phyloP scores from a whole-genome alignment of 495 filamentous ascomycete species.

The Lophiotrema nucula region DNA sequence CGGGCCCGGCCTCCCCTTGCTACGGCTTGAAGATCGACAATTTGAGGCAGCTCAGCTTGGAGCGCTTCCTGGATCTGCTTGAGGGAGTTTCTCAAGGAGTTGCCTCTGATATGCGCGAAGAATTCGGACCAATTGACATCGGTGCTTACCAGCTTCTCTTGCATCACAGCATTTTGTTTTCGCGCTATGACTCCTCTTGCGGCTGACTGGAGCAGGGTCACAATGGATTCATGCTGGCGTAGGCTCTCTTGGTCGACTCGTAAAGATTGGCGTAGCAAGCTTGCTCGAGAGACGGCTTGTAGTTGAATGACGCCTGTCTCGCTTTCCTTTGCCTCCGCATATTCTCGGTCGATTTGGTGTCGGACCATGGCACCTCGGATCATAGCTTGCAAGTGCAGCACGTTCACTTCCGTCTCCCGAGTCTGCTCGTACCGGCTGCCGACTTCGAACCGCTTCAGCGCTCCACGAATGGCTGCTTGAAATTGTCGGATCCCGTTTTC shows the following conservation, averaged over 20 bases:
- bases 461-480: constrained; percentile 50
- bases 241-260: constrained; percentile 38
- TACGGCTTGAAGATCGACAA: constrained; percentile 49
- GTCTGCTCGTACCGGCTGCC: constrained; percentile 41
- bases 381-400: constrained; percentile 68
- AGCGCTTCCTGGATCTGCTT: constrained; percentile 24
- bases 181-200: constrained; percentile 25
- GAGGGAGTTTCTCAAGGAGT: constrained; percentile 25
- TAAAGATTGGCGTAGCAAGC: constrained; percentile 33
- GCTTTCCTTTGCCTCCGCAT: constrained; percentile 48
- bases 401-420: constrained; percentile 44
- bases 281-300: constrained; percentile 59
- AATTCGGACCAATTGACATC: constrained; percentile 33
- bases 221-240: constrained; percentile 33
- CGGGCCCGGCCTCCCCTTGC: constrained; percentile 45
- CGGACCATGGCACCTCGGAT: constrained; percentile 61
- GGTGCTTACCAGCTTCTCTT: constrained; percentile 34
- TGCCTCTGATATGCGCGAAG: constrained; percentile 28
- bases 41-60: constrained; percentile 28
- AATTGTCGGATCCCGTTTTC: constrained; percentile 57
- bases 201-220: constrained; percentile 29
- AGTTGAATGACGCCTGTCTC: constrained; percentile 57
- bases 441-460: constrained; percentile 39
- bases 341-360: constrained; percentile 47
- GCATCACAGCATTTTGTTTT: constrained; percentile 26